Evolutionary conservation across 2,329 filamentous ascomycete genomes (phyloP), one percentile per base, ranked within the genome.

Genomic region (Colletotrichum limetticola): DNA sequence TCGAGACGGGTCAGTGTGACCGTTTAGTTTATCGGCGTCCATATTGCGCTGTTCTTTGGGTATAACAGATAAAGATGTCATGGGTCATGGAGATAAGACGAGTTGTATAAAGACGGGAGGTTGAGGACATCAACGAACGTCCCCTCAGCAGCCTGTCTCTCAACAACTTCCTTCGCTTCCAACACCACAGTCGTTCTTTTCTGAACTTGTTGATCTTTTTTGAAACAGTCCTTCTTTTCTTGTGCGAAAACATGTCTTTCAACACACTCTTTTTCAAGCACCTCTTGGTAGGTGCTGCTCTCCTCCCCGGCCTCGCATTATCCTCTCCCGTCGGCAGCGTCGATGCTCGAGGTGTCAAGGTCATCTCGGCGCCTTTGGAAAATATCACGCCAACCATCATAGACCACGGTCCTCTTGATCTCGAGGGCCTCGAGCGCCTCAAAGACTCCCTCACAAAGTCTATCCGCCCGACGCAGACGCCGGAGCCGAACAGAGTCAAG

Each of bases 381-480:
- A 46, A 24, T 5, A 64, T 71, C 19, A 32, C 24, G 1, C 63
- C 68, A 14, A 63, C 35, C 2, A 24, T 71, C 42, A n/a, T 71
- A 1, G 22, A 66, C 9, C 68, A 71, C 26, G 71, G 71, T 5
- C 24, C 37, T 4, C 32, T 74, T 8, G 68, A 74, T 4, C 52
- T 63, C 5, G 58, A 42, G 5, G 68, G 49, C 16, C 26, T 74
- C 5, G 42, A 55, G n/a, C 57, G 60, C 6, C 58, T 74, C 2
- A 59, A 59, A 2, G 55, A 71, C 14, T 67, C 71, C 8, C 32
- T 74, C 22, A 59, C 28, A 6, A 37, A 24, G 26, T 49, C 28
- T 11, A 37, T 26, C 6, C 58, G 52, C 26, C 57, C 62, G 14
- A 71, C 58, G 5, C 56, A 28, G 14, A 22, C 42, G 5, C 26